These are phyloP conservation scores for Penicillium argentinense DNA, from an alignment of 495 filamentous ascomycete species.

Conservation along the genomic window DNA sequence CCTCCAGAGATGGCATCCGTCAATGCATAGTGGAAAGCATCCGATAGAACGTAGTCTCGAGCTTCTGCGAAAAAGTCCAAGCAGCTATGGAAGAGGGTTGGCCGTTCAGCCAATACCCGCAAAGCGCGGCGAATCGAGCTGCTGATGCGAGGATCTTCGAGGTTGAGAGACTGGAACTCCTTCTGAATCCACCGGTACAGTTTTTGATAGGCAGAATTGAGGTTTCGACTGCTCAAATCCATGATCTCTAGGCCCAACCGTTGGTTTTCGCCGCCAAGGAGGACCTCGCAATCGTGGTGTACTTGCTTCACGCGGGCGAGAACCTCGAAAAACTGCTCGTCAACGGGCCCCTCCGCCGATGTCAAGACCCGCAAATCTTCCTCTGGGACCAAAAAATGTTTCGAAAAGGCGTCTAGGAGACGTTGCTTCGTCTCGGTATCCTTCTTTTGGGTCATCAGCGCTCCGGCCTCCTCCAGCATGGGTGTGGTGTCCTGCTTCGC, in stretches of 20 bases:
- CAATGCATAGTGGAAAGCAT: slow-evolving; percentile 87
- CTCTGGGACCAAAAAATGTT: slow-evolving; percentile 81
- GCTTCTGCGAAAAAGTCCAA: slow-evolving; percentile 93
- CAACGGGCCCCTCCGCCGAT: slow-evolving; percentile 72
- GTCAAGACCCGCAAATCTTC: slow-evolving; percentile 73
- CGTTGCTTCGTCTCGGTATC: slow-evolving; percentile 85
- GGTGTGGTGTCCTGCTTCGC: slow-evolving; percentile 75
- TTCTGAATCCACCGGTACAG: slow-evolving; percentile 92
- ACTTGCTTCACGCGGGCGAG: slow-evolving; percentile 84
- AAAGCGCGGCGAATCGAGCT: slow-evolving; percentile 81
- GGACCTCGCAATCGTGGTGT: slow-evolving; percentile 80
- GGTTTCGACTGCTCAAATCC: slow-evolving; percentile 78
- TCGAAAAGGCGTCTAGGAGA: slow-evolving; percentile 77
- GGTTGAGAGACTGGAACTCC: slow-evolving; percentile 87
- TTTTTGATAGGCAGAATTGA: slow-evolving; percentile 94
- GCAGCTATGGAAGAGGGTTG: slow-evolving; percentile 88
- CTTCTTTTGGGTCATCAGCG: slow-evolving; percentile 69
- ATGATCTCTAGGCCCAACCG: slow-evolving; percentile 83
- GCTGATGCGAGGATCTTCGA: slow-evolving; percentile 93
- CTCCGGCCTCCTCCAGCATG: slow-evolving; percentile 74
- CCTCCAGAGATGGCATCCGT: slow-evolving; percentile 64
- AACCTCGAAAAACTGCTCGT: slow-evolving; percentile 81
- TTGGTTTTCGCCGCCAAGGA: slow-evolving; percentile 90
- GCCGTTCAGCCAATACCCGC: slow-evolving; percentile 84
- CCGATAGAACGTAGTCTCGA: slow-evolving; percentile 80